A percentile compares a stretch with the other conserved stretches of the same genome.
phyloP scores from a whole-genome alignment of 208 protist species.

The Strigomonas oncopelti region DNA sequence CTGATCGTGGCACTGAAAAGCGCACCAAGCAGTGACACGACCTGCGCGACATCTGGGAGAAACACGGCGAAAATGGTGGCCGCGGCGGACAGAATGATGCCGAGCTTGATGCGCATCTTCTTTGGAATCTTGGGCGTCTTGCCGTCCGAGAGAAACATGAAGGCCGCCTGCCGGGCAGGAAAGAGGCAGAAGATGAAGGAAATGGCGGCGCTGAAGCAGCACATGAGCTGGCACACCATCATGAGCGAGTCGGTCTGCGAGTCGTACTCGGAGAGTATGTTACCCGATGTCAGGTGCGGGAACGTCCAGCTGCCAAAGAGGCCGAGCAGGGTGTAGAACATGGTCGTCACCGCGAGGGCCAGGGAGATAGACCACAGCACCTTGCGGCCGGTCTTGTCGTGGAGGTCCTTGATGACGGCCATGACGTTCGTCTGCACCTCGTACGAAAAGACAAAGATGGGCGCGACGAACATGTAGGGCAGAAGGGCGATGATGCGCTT shows the following conservation, averaged over 20 bases:
- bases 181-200: conserved; percentile 79
- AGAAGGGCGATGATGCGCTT: conserved; percentile 16
- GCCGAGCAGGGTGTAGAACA: conserved; percentile 54
- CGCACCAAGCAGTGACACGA: conserved; percentile 62
- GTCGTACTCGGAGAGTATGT: conserved; percentile 68
- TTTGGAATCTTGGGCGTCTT: conserved; percentile 52
- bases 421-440: conserved; percentile 83
- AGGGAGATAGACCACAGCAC: conserved; percentile 61
- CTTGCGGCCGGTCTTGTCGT: conserved; percentile 57
- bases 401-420: conserved; percentile 75
- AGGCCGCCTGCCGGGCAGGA: conserved; percentile 57
- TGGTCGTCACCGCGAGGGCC: conserved; percentile 49
- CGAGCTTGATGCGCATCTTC: conserved; percentile 42
- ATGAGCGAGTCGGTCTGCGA: conserved; percentile 50
- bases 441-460: conserved; percentile 80
- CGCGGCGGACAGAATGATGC: conserved; percentile 31
- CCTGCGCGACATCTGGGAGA: conserved; percentile 57
- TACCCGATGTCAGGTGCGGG: conserved; percentile 45
- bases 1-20: conserved; percentile 74
- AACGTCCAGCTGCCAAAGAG: conserved; percentile 68
- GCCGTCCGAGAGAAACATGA: conserved; percentile 67
- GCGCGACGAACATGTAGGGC: conserved; percentile 63
- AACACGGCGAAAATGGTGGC: conserved; percentile 54
- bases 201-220: conserved; percentile 67
- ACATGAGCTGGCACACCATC: conserved; percentile 61